These are phyloP conservation scores for Teratosphaeria nubilosa DNA, from an alignment of 2,329 filamentous ascomycete genomes.

Conservation along the genomic window DNA sequence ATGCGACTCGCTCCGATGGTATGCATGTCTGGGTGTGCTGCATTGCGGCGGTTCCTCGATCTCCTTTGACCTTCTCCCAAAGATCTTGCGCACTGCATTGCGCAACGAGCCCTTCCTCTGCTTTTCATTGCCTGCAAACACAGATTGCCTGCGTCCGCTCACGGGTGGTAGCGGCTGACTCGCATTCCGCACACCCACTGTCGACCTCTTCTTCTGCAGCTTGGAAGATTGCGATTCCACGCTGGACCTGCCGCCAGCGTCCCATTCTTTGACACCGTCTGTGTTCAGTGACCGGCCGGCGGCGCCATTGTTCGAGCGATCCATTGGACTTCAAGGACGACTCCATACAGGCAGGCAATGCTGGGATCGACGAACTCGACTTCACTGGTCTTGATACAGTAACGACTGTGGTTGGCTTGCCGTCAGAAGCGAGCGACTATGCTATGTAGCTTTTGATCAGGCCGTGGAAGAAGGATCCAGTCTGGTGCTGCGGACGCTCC, in stretches of 20 bases:
- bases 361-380: neutral
- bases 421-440: neutral
- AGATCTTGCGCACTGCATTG: conserved; percentile 27
- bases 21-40: conserved; percentile 19
- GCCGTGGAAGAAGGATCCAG: neutral
- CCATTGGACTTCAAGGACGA: conserved; percentile 13
- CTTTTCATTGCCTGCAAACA: neutral
- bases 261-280: conserved; percentile 3
- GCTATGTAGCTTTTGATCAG: neutral
- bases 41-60: neutral
- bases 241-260: conserved; percentile 7
- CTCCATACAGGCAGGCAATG: conserved; percentile 16
- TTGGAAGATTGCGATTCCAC: conserved; percentile 10
- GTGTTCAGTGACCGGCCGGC: conserved; percentile 7
- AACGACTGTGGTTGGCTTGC: neutral
- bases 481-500: neutral
- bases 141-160: neutral
- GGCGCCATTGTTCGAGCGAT: conserved; percentile 13
- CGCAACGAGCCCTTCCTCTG: conserved; percentile 24
- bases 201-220: conserved; percentile 16
- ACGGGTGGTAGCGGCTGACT: conserved; percentile 7
- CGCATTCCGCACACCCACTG: conserved; percentile 10
- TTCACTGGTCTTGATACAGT: neutral
- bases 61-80: conserved; percentile 24
- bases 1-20: conserved; percentile 22